phyloP scores from a whole-genome alignment of 345 rosid species.

The Erysimum cheiranthoides region DNA sequence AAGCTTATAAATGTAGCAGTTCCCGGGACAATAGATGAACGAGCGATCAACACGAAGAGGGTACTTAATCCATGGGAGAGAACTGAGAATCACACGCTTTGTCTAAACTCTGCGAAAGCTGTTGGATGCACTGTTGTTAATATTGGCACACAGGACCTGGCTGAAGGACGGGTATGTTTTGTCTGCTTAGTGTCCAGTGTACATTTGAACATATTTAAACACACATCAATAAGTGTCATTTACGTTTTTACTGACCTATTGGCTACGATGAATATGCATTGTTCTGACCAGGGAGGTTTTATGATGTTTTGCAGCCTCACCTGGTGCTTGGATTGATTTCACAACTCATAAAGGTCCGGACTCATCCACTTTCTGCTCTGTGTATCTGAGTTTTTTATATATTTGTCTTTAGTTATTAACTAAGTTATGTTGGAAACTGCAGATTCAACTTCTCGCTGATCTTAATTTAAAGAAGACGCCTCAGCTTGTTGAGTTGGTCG shows the following conservation, averaged over 20 bases:
- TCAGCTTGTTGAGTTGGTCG: conserved; percentile 92
- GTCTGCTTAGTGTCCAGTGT: conserved; percentile 31
- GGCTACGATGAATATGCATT: not conserved
- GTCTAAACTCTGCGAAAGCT: conserved; percentile 94
- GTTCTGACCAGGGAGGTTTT: conserved; percentile 22
- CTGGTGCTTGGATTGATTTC: conserved; percentile 87
- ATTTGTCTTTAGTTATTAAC: not conserved
- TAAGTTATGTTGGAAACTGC: conserved; percentile 33
- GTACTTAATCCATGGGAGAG: conserved; percentile 94
- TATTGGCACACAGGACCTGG: conserved; percentile 81
- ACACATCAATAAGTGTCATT: not conserved
- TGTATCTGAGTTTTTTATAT: not conserved
- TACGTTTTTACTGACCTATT: not conserved
- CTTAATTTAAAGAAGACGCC: conserved; percentile 95
- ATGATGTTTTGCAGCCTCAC: conserved; percentile 72
- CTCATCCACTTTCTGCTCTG: conserved; percentile 18
- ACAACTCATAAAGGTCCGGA: conserved; percentile 87
- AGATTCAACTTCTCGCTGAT: conserved; percentile 91
- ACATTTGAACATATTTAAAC: conserved; percentile 10
- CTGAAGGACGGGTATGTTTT: conserved; percentile 81
- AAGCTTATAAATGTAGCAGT: conserved; percentile 93
- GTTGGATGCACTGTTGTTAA: conserved; percentile 90
- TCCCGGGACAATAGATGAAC: conserved; percentile 90
- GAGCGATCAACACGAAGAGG: conserved; percentile 82
- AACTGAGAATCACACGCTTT: conserved; percentile 93